Percentiles rank a stretch among this genome's conserved stretches.
Evolutionary conservation across 768 basidiomycete genomes (phyloP).

Genomic region (Neoboletus brunneissimus): DNA sequence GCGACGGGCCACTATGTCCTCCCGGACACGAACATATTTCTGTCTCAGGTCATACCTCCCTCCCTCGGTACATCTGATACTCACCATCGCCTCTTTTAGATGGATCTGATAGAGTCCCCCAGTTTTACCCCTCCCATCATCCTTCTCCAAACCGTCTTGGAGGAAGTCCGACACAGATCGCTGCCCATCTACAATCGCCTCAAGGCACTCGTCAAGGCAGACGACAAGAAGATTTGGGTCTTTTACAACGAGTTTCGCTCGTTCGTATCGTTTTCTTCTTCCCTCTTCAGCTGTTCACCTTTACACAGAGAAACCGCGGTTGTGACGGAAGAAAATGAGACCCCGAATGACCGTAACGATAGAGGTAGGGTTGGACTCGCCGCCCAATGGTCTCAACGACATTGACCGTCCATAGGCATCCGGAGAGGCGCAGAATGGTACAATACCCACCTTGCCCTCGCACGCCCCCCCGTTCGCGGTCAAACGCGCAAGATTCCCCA

Average conservation of each 20-base stretch:
- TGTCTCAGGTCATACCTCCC: slow-evolving; percentile 60
- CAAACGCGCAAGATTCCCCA: slow-evolving; percentile 48
- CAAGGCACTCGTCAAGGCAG: slow-evolving; percentile 77
- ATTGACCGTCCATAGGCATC: slow-evolving; percentile 60
- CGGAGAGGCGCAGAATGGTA: slow-evolving; percentile 89
- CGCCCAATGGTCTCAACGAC: neutral
- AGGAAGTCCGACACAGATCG: slow-evolving; percentile 94
- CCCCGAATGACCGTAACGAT: slow-evolving; percentile 93
- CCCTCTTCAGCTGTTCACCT: neutral
- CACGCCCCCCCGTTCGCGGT: slow-evolving; percentile 50
- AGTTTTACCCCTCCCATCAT: slow-evolving; percentile 79
- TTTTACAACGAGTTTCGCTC: slow-evolving; percentile 86
- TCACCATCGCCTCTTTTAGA: slow-evolving; percentile 44
- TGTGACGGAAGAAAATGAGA: slow-evolving; percentile 71
- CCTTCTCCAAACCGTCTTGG: slow-evolving; percentile 90
- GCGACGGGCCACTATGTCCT: slow-evolving; percentile 76
- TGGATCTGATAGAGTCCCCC: slow-evolving; percentile 87
- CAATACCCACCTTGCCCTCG: slow-evolving; percentile 60
- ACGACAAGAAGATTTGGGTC: slow-evolving; percentile 81
- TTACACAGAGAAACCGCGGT: slow-evolving; percentile 73
- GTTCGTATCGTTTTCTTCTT: slow-evolving; percentile 42
- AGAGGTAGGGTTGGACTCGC: slow-evolving; percentile 50
- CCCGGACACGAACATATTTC: slow-evolving; percentile 93
- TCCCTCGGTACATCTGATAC: neutral
- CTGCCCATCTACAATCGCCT: slow-evolving; percentile 91